Evolutionary conservation across 2,329 filamentous ascomycete species (phyloP), one percentile per base, ranked within the genome.

Genomic region (Hymenoscyphus linearis): DNA sequence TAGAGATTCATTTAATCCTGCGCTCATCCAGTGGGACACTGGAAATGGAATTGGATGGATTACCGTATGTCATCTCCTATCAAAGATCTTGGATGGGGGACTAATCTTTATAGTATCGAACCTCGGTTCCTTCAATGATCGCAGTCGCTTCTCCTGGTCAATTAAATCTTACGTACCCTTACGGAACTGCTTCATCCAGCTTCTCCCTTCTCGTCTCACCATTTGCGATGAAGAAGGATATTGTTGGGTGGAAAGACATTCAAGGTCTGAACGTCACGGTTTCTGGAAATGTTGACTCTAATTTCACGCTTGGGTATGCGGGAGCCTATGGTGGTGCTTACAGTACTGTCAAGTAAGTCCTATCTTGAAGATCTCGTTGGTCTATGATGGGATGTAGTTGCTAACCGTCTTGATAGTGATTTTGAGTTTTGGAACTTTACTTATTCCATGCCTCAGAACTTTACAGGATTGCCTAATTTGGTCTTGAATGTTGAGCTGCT

Each of bases 1-100:
- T 52, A 77, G 78, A 4, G 75, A 70, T 6, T 78, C 80, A 0
- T 87, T 85, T 71, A 85, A 82, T 61, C 85, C 85, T 0, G 81
- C 82, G 0, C 80, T 87, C 5, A 77, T 83, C 0, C 85, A 87
- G 66, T 87, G 85, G 85, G 69, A 75, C 16, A 76, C 76, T 4
- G 76, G 74, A 4, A 66, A 68, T 22, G 75, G 76, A 55, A 70
- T 75, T 22, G 70, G 70, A 7, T 74, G 74, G 57, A 69, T 72
- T 52, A 73, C 68, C 37, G 67, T 72, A 65, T 18, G 37, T 9
- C 4, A 16, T 50, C 7, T 50, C 44, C 12, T 13, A 5, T 10
- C 9, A 47, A 50, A 3, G 2, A 25, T 12, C 9, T 10, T 25
- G 7, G 52, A 62, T 47, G 52, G 52, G 37, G 54, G 13, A 53